Percentiles rank a stretch among this genome's conserved stretches.
phyloP scores from a whole-genome alignment of 2,329 filamentous ascomycete genomes.

The Cladosporium austrohemisphaericum region DNA sequence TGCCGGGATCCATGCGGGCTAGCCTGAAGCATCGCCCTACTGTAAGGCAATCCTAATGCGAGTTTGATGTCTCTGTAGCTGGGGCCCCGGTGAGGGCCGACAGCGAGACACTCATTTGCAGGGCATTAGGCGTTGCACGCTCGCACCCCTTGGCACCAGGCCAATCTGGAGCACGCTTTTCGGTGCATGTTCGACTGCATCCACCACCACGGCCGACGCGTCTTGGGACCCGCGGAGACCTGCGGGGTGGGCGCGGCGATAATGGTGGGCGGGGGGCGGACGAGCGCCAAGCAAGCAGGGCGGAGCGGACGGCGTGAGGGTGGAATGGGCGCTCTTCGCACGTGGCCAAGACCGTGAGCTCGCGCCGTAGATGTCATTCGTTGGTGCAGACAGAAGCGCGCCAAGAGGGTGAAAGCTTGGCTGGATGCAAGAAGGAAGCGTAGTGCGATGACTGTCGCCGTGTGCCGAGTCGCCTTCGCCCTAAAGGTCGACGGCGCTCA shows the following conservation, averaged over 20 bases:
- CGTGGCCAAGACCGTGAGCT: constrained; percentile 12
- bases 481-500: not conserved
- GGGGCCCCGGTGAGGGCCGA: not conserved
- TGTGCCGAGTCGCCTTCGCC: constrained; percentile 3
- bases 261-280: constrained; percentile 11
- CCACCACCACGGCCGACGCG: too few species aligned
- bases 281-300: constrained; percentile 13
- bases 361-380: constrained; percentile 8
- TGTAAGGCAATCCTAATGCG: too few species aligned
- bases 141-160: constrained; percentile 4
- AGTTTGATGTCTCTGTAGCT: not conserved
- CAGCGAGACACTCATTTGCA: constrained; percentile 8
- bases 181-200: constrained; percentile 14
- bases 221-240: constrained; percentile 12
- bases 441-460: not conserved
- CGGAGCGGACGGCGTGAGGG: constrained; percentile 9
- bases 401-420: constrained; percentile 14
- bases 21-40: too few species aligned
- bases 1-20: not conserved
- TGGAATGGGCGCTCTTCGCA: constrained; percentile 4
- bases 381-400: not conserved
- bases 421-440: constrained; percentile 5
- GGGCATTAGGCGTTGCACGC: not conserved
- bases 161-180: constrained; percentile 14
- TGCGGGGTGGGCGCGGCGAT: constrained; percentile 14